A percentile compares a stretch with the other conserved stretches of the same genome.
Evolutionary conservation across 2,329 filamentous ascomycete species (phyloP).

Genomic region (Ceratocystis cubensis): DNA sequence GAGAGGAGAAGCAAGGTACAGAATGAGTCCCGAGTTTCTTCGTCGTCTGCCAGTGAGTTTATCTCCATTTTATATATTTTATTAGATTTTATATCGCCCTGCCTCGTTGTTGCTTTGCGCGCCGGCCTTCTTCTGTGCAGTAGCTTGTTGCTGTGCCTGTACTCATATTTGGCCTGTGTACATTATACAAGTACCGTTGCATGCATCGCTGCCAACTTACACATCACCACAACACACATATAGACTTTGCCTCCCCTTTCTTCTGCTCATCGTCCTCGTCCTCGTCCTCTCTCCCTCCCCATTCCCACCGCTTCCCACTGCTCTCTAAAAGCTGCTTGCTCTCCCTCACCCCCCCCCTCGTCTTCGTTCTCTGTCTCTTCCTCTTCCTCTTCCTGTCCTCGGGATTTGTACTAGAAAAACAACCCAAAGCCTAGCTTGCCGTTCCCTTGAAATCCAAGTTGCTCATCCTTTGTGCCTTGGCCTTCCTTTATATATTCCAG

Average conservation of each 20-base stretch:
- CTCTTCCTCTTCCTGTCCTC: neutral
- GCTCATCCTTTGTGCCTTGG: neutral
- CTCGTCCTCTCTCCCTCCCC: neutral
- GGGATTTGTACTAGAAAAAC: neutral
- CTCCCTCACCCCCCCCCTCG: neutral
- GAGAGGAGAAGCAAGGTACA: neutral
- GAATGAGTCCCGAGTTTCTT: neutral
- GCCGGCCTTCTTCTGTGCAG: neutral
- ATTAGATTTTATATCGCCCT: neutral
- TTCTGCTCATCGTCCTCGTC: neutral
- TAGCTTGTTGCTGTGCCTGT: neutral
- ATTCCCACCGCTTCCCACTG: neutral
- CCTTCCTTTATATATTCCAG: neutral
- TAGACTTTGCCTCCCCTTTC: neutral
- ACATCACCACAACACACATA: neutral
- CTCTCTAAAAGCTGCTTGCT: too few species aligned
- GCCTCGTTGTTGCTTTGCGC: neutral
- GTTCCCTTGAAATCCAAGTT: conserved; percentile 2
- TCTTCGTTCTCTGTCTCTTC: neutral
- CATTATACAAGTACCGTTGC: neutral
- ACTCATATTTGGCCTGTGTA: neutral
- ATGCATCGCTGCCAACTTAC: neutral
- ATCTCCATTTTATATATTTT: neutral
- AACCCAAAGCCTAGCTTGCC: neutral
- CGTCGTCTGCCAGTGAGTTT: neutral